Evolutionary conservation across 306 rosid species (phyloP).

Genomic region (Medicago lupulina): DNA sequence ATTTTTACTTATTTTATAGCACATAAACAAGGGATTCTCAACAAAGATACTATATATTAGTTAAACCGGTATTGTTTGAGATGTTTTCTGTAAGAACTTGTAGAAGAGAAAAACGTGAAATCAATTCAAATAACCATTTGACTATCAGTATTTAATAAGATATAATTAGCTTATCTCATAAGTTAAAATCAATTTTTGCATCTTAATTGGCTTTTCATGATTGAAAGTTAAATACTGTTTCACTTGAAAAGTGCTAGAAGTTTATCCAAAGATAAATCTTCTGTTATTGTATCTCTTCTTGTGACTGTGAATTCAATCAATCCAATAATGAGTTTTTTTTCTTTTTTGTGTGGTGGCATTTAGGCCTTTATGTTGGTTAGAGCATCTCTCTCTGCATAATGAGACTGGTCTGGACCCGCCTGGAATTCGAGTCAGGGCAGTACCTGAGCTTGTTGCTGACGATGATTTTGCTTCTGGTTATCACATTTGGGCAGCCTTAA

Average conservation of each 20-base stretch:
- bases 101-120: too few relatives aligned
- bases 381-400: conserved; percentile 74
- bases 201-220: too few relatives aligned
- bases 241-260: not conserved
- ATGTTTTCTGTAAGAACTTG: too few relatives aligned
- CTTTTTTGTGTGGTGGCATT: conserved; percentile 12
- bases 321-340: conserved; percentile 2
- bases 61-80: too few relatives aligned
- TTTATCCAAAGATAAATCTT: not conserved
- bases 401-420: conserved; percentile 90
- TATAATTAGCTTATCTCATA: too few relatives aligned
- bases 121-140: too few relatives aligned
- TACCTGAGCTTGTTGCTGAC: conserved; percentile 64
- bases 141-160: too few relatives aligned
- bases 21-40: too few relatives aligned
- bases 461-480: conserved; percentile 67
- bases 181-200: too few relatives aligned
- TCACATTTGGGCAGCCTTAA: conserved; percentile 74
- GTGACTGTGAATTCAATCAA: not conserved
- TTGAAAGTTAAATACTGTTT: not conserved
- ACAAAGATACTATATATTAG: too few relatives aligned
- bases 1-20: too few relatives aligned
- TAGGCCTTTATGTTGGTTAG: conserved; percentile 85
- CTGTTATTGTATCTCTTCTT: not conserved
- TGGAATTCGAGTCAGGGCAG: conserved; percentile 80